phyloP scores from a whole-genome alignment of 768 basidiomycete genomes.

The Phaeotremella fagi region DNA sequence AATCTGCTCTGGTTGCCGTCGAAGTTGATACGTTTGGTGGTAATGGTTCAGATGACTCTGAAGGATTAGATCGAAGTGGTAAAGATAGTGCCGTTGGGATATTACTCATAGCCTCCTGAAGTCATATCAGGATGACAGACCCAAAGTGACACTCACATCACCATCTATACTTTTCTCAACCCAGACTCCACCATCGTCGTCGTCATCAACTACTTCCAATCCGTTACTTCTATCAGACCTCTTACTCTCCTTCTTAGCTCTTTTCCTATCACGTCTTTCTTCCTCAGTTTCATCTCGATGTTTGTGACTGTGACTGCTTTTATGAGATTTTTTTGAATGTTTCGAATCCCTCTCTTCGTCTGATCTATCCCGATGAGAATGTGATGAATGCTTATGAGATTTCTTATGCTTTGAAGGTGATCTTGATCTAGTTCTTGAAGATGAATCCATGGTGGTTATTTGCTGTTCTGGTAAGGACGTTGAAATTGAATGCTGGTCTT shows the following conservation, averaged over 20 bases:
- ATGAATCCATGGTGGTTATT: constrained; percentile 7
- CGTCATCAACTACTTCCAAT: constrained; percentile 63
- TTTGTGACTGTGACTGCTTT: too few relatives aligned
- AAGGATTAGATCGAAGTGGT: constrained; percentile 61
- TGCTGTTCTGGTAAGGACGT: neutral
- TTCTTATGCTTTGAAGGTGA: constrained; percentile 6
- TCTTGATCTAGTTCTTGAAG: neutral
- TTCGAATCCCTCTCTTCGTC: neutral
- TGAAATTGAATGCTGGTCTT: neutral
- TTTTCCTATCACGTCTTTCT: constrained; percentile 46
- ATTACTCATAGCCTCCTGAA: constrained; percentile 50
- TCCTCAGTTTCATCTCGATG: constrained; percentile 27
- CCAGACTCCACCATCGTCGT: constrained; percentile 64
- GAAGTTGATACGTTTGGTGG: constrained; percentile 54
- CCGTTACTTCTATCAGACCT: constrained; percentile 7
- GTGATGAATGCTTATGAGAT: neutral
- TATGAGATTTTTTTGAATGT: neutral
- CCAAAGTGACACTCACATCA: constrained; percentile 10
- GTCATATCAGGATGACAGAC: neutral
- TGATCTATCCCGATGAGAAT: neutral
- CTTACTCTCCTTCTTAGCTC: constrained; percentile 25
- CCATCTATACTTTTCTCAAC: constrained; percentile 48
- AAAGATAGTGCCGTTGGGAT: constrained; percentile 74
- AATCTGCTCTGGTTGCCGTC: constrained; percentile 57
- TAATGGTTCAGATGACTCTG: constrained; percentile 53